A percentile compares a stretch with the other conserved stretches of the same genome.
phyloP scores from a whole-genome alignment of 257 asterid species.

The Hygrophila difformis region DNA sequence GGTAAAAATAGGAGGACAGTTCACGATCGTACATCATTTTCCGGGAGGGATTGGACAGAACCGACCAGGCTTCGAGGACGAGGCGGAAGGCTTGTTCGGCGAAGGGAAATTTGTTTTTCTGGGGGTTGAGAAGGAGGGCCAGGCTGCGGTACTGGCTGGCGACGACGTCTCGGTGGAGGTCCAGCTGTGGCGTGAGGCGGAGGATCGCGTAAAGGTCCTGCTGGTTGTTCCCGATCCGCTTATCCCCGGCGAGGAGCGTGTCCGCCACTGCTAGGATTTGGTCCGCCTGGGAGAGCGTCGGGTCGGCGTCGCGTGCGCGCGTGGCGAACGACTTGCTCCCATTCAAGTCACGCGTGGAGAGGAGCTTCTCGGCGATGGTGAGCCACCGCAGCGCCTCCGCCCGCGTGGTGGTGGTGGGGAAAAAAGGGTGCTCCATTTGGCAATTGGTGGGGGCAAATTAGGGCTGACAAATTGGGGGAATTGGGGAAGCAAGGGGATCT shows the following conservation, averaged over 20 bases:
- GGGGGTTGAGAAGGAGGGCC: slow-evolving; percentile 52
- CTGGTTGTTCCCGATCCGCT: slow-evolving; percentile 61
- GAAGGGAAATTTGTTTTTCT: slow-evolving; percentile 54
- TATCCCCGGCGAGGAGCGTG: slow-evolving; percentile 70
- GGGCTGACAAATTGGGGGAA: too few species aligned
- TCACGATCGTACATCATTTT: slow-evolving; percentile 64
- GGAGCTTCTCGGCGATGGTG: slow-evolving; percentile 75
- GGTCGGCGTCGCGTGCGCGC: slow-evolving; percentile 90
- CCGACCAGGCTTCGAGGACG: slow-evolving; percentile 71
- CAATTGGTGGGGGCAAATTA: background rate
- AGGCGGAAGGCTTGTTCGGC: slow-evolving; percentile 77
- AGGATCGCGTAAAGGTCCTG: slow-evolving; percentile 72
- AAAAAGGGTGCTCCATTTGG: slow-evolving; percentile 74
- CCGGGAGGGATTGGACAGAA: slow-evolving; percentile 62
- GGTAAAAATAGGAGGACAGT: slow-evolving; percentile 33
- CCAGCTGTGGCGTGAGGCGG: slow-evolving; percentile 54
- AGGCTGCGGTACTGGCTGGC: slow-evolving; percentile 60
- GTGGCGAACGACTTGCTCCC: slow-evolving; percentile 87
- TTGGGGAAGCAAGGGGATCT: too few species aligned
- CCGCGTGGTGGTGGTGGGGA: slow-evolving; percentile 50
- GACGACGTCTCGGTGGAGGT: slow-evolving; percentile 45
- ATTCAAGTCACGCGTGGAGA: slow-evolving; percentile 64
- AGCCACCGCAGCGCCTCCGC: slow-evolving; percentile 86
- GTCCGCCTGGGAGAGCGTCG: slow-evolving; percentile 57
- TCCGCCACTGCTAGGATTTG: slow-evolving; percentile 79